Percentiles rank a stretch among this genome's conserved stretches.
These are phyloP conservation scores for Aquilaria yunnanensis DNA, from an alignment of 345 rosid species.

Conservation along the genomic window DNA sequence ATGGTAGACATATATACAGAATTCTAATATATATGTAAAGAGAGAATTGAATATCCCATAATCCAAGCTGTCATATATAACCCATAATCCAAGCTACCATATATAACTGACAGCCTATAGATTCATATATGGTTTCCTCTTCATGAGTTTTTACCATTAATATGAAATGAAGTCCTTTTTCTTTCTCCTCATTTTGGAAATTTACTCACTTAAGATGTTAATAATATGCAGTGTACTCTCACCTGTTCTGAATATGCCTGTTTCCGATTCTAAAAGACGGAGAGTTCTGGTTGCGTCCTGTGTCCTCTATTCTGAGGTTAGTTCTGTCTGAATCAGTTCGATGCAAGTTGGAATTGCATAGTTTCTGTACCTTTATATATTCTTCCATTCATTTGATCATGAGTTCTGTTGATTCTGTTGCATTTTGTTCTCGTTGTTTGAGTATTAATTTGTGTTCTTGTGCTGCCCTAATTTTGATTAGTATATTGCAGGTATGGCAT, in stretches of 20 bases:
- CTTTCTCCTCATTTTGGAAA: background rate
- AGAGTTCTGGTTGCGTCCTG: conserved; percentile 96
- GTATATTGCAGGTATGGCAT: conserved; percentile 78
- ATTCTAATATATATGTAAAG: too few relatives aligned
- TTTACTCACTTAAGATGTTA: background rate
- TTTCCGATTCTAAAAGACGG: conserved; percentile 96
- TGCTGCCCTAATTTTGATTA: background rate
- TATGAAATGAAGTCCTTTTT: too few relatives aligned
- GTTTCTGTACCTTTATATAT: conserved; percentile 8
- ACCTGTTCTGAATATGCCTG: conserved; percentile 92
- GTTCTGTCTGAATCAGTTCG: conserved; percentile 29
- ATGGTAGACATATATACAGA: too few relatives aligned
- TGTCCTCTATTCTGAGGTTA: conserved; percentile 97
- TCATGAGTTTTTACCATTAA: too few relatives aligned
- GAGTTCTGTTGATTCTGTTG: conserved; percentile 9
- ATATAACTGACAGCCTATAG: too few relatives aligned
- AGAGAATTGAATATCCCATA: too few relatives aligned
- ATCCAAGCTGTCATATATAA: too few relatives aligned
- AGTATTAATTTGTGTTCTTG: conserved; percentile 9
- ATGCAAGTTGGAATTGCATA: conserved; percentile 14
- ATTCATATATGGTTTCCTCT: too few relatives aligned
- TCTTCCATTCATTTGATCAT: conserved; percentile 4
- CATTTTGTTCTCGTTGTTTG: conserved; percentile 2
- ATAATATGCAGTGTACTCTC: conserved; percentile 79
- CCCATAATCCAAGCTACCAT: too few relatives aligned